Evolutionary conservation across 1,284 basidiomycete genomes (phyloP).

Genomic region (Lentinula novae-zelandiae): DNA sequence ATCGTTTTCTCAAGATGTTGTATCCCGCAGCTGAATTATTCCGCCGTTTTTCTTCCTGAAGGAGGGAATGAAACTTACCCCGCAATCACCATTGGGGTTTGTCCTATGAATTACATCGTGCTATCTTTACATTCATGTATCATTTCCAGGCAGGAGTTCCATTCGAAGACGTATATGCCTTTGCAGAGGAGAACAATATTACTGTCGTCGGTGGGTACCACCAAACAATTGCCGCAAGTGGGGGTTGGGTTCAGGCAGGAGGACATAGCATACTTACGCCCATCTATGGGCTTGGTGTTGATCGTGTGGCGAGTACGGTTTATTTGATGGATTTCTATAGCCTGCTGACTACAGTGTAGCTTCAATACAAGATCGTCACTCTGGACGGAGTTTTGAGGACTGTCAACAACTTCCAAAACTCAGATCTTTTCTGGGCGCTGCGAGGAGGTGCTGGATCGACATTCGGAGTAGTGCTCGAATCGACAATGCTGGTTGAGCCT

Average conservation of each 20-base stretch:
- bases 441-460: slow-evolving; percentile 36
- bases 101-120: neutral
- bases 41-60: slow-evolving; percentile 14
- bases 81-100: slow-evolving; percentile 22
- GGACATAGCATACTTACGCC: slow-evolving; percentile 39
- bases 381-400: slow-evolving; percentile 29
- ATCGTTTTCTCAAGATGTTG: neutral
- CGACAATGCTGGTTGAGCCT: slow-evolving; percentile 32
- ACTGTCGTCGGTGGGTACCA: slow-evolving; percentile 26
- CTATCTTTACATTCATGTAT: neutral
- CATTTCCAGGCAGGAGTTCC: slow-evolving; percentile 22
- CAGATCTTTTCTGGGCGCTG: slow-evolving; percentile 36
- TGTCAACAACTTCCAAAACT: slow-evolving; percentile 31
- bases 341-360: slow-evolving; percentile 16
- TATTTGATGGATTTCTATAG: neutral
- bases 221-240: slow-evolving; percentile 21
- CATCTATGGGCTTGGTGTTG: slow-evolving; percentile 32
- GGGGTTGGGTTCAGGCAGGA: slow-evolving; percentile 33
- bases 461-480: slow-evolving; percentile 35
- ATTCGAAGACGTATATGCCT: slow-evolving; percentile 22
- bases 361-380: slow-evolving; percentile 35
- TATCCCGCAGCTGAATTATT: slow-evolving; percentile 7
- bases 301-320: slow-evolving; percentile 30
- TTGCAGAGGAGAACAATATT: slow-evolving; percentile 27
- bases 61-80: slow-evolving; percentile 11